phyloP scores from a whole-genome alignment of 352 stramenopile genomes.

The Globisporangium cylindrosporum region DNA sequence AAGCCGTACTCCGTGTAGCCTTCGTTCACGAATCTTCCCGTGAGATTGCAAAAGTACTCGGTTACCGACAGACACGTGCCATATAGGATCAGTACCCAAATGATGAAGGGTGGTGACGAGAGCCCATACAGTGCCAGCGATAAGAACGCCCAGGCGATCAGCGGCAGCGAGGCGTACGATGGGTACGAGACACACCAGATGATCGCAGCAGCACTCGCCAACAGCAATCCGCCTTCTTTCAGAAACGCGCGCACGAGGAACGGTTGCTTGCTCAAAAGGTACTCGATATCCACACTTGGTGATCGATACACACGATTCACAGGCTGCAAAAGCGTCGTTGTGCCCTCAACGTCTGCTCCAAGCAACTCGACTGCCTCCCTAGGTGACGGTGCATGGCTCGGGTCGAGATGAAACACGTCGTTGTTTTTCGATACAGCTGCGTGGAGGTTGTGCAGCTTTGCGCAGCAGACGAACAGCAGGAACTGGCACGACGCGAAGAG shows the following conservation, averaged over 20 bases:
- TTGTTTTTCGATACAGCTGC: conserved; percentile 16
- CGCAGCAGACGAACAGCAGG: conserved; percentile 55
- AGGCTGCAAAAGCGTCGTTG: conserved; percentile 16
- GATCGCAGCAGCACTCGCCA: conserved; percentile 64
- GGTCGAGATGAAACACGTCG: conserved; percentile 10
- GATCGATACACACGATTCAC: conserved; percentile 21
- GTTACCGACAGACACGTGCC: conserved; percentile 46
- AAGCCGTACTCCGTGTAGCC: conserved; percentile 64
- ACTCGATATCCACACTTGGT: conserved; percentile 37
- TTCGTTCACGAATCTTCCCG: conserved; percentile 36
- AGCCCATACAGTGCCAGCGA: conserved; percentile 69
- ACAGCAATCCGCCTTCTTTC: conserved; percentile 58
- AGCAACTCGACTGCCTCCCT: conserved; percentile 15
- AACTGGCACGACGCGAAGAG: conserved; percentile 57
- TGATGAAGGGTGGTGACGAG: conserved; percentile 40
- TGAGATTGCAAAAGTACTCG: conserved; percentile 74
- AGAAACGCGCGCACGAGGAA: conserved; percentile 66
- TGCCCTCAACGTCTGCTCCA: neutral
- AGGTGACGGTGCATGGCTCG: neutral
- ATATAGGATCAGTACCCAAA: conserved; percentile 66
- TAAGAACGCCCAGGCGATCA: conserved; percentile 65
- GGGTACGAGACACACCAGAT: conserved; percentile 82
- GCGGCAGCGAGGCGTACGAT: conserved; percentile 65
- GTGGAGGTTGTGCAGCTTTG: conserved; percentile 74
- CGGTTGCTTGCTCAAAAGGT: conserved; percentile 58